phyloP scores from a whole-genome alignment of 768 basidiomycete species.

The Mycena albidolilacea region DNA sequence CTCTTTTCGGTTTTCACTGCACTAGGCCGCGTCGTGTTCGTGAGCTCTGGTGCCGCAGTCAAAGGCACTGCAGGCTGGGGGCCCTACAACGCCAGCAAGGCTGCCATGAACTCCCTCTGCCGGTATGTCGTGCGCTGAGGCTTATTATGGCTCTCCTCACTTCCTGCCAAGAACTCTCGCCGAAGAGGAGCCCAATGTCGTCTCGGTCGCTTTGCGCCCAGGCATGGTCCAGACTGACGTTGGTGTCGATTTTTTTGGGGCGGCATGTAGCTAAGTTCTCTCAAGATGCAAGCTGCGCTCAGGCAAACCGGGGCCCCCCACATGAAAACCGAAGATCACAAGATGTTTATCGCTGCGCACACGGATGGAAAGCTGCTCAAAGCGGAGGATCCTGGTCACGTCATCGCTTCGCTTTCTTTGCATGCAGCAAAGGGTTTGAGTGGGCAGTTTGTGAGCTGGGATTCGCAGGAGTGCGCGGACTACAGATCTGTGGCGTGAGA shows the following conservation, averaged over 20 bases:
- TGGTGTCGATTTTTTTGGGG: slow-evolving; percentile 45
- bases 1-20: background rate
- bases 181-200: slow-evolving; percentile 84
- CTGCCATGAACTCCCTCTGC: slow-evolving; percentile 90
- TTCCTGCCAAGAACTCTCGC: slow-evolving; percentile 76
- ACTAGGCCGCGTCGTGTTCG: slow-evolving; percentile 78
- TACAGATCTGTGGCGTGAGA: slow-evolving; percentile 52
- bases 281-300: slow-evolving; percentile 79
- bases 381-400: slow-evolving; percentile 82
- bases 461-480: slow-evolving; percentile 75
- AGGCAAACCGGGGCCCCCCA: slow-evolving; percentile 63
- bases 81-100: slow-evolving; percentile 87
- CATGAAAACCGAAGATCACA: slow-evolving; percentile 71
- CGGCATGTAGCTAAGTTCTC: slow-evolving; percentile 5
- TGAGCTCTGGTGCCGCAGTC: slow-evolving; percentile 89
- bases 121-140: slow-evolving; percentile 58
- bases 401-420: slow-evolving; percentile 85
- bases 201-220: slow-evolving; percentile 85
- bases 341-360: slow-evolving; percentile 71
- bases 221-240: slow-evolving; percentile 91
- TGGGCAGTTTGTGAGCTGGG: slow-evolving; percentile 89
- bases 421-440: slow-evolving; percentile 72
- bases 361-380: slow-evolving; percentile 79
- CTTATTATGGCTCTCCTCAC: slow-evolving; percentile 9
- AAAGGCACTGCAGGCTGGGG: slow-evolving; percentile 74